Evolutionary conservation across 164 flowering plant genomes (phyloP).

Genomic region (Annona cherimola): DNA sequence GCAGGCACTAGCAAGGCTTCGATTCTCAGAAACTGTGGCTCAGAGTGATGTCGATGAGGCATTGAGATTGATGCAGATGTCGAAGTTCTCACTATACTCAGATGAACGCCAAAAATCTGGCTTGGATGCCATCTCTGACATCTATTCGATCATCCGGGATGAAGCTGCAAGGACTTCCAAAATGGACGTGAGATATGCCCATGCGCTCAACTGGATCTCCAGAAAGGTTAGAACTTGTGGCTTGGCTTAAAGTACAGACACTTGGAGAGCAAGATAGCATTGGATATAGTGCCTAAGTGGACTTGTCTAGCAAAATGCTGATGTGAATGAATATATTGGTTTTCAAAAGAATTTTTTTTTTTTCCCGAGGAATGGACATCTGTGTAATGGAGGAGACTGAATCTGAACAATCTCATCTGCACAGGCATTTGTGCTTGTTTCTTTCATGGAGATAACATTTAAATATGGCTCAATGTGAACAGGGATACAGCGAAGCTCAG

Average conservation of each 20-base stretch:
- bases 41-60: conserved; percentile 99
- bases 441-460: too few species aligned
- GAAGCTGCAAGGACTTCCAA: conserved; percentile 82
- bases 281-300: too few species aligned
- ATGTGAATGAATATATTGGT: neutral
- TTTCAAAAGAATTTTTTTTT: neutral
- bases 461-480: conserved; percentile 16
- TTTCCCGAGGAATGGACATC: too few species aligned
- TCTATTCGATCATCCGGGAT: conserved; percentile 87
- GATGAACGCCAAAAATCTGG: conserved; percentile 93
- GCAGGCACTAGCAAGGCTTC: conserved; percentile 96
- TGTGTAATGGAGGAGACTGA: too few species aligned
- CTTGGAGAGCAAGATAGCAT: neutral
- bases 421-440: too few species aligned
- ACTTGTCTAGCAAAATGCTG: neutral
- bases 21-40: conserved; percentile 82
- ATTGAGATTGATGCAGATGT: conserved; percentile 96
- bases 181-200: conserved; percentile 79
- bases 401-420: too few species aligned
- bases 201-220: conserved; percentile 96
- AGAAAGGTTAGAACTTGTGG: conserved; percentile 64
- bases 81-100: conserved; percentile 91
- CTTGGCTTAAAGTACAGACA: neutral
- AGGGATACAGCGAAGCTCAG: conserved; percentile 99
- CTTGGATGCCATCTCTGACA: conserved; percentile 96